Evolutionary conservation across 179 eudicot species (phyloP), one percentile per base, ranked within the genome.

Genomic region (Amaranthus tricolor): DNA sequence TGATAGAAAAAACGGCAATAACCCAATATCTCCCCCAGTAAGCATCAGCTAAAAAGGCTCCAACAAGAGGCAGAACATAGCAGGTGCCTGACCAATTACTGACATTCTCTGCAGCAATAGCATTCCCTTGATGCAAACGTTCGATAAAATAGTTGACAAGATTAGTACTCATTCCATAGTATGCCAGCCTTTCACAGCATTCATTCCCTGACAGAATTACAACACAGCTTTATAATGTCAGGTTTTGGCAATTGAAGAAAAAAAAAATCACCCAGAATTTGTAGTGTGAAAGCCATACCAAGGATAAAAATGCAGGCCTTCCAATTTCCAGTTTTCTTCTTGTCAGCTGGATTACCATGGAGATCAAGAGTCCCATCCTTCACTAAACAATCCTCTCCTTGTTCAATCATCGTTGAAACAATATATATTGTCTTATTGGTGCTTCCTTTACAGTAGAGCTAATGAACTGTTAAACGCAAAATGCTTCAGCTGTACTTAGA

Each of bases 51-150:
- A 89, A 64, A 63, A 89, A 89, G 62, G 94, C 91, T 20, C 94
- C 94, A 45, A 89, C 56, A 66, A 89, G 82, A 20, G 94, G 91
- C 76, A 76, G 83, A 59, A 88, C 53, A 65, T 85, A 89, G 77
- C 94, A 89, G 8, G 91, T 89, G 43, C 94, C 94, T 0, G 89
- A 84, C 94, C 91, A 89, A 50, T 88, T 89, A 66, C 83, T 86
- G 71, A 89, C 91, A 74, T 79, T 86, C 68, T 74, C 84, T 1
- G 87, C 75, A 8, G 94, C 91, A 14, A 61, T 72, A 48, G 82
- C 89, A 57, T 71, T 87, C 44, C 88, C 85, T 72, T 80, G 79
- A 51, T 82, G 73, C 79, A 89, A 45, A 56, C 76, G 87, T 13
- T 68, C 48, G 7, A 78, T 68, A 9, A 89, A 78, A 80, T 85